Percentiles rank a stretch among this genome's conserved stretches.
Conservation (phyloP, 1,139 yeast genomes). For the Saccharomyces hybrid region DNA sequence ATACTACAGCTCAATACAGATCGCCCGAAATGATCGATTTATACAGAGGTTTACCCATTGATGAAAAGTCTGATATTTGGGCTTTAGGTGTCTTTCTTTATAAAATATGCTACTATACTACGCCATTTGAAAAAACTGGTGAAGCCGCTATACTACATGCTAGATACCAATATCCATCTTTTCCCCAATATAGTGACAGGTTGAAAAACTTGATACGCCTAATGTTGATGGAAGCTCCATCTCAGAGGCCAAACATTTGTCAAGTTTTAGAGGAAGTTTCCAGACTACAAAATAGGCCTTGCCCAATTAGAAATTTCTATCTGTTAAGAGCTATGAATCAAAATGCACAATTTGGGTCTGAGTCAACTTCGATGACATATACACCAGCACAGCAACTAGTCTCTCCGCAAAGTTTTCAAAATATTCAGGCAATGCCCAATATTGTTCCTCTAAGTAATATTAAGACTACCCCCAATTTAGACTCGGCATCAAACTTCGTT, state of each 20-base stretch:
- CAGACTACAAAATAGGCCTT: slow-evolving; percentile 46
- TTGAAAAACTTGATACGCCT: slow-evolving; percentile 55
- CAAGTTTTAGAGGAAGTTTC: slow-evolving; percentile 64
- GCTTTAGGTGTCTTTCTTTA: slow-evolving; percentile 72
- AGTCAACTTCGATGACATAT: not conserved
- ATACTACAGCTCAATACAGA: slow-evolving; percentile 77
- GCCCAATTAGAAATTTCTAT: slow-evolving; percentile 40
- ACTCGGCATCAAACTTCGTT: not conserved
- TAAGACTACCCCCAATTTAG: not conserved
- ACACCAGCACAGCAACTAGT: not conserved
- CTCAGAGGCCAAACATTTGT: slow-evolving; percentile 62
- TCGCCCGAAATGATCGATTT: slow-evolving; percentile 78
- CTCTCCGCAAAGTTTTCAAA: not conserved
- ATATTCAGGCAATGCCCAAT: not conserved
- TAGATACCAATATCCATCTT: slow-evolving; percentile 49
- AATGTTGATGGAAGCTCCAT: slow-evolving; percentile 61
- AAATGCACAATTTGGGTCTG: not conserved
- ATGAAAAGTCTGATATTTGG: slow-evolving; percentile 76
- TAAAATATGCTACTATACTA: slow-evolving; percentile 68
- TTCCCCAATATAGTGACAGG: slow-evolving; percentile 40
- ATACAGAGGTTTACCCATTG: slow-evolving; percentile 57
- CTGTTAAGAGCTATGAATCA: slow-evolving; percentile 19
- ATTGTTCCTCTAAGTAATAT: not conserved
- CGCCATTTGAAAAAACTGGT: slow-evolving; percentile 70
- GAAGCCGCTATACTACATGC: slow-evolving; percentile 68